A percentile compares a stretch with the other conserved stretches of the same genome.
These are phyloP conservation scores for Smittium mucronatum DNA, from an alignment of 371 early-diverging fungal species.

Conservation along the genomic window DNA sequence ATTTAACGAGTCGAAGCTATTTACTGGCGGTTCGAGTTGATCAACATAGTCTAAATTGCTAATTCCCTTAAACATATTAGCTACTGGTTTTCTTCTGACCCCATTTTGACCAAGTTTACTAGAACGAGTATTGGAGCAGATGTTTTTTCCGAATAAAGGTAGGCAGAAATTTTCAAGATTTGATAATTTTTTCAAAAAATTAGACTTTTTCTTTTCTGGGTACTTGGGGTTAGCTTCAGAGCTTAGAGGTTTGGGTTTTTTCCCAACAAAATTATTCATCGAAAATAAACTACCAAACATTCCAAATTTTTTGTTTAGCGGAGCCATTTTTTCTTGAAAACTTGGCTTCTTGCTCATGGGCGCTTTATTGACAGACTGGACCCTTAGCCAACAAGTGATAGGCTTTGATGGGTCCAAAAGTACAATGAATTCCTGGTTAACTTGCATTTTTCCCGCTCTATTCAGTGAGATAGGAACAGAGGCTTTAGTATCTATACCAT, in stretches of 20 bases:
- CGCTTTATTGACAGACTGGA: constrained; percentile 7
- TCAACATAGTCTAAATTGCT: neutral
- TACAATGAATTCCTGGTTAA: constrained; percentile 34
- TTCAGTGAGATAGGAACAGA: constrained; percentile 24
- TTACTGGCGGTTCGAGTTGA: neutral
- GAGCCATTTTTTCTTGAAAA: constrained; percentile 4
- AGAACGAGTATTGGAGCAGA: neutral
- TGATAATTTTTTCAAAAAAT: neutral
- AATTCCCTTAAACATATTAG: constrained; percentile 2
- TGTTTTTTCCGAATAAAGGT: neutral
- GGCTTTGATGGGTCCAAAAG: constrained; percentile 29
- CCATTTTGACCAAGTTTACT: neutral
- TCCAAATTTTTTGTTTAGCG: neutral
- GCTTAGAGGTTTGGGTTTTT: neutral
- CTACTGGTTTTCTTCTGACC: constrained; percentile 1
- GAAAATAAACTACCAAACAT: neutral
- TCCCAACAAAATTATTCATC: neutral
- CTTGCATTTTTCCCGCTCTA: constrained; percentile 2
- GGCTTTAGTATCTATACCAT: constrained; percentile 30
- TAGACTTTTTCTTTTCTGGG: neutral
- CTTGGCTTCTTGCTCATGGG: constrained; percentile 14
- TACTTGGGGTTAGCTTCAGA: neutral
- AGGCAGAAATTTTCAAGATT: neutral
- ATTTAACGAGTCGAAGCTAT: neutral
- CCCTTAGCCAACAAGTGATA: constrained; percentile 32